Conservation (phyloP, 495 filamentous ascomycete genomes). For the Aspergillus kassunensis region DNA sequence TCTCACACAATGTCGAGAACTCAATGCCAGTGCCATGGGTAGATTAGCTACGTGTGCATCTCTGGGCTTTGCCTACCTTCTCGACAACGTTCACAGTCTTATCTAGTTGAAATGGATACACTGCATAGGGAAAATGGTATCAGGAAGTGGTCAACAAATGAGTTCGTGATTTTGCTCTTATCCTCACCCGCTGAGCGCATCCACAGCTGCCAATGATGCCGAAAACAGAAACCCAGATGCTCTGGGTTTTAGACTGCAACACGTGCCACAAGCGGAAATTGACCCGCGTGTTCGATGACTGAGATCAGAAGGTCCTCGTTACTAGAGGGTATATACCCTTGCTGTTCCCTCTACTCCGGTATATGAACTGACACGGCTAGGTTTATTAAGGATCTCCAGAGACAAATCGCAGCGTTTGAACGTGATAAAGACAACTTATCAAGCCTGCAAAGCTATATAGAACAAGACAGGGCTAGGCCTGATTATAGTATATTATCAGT, state of each 20-base stretch:
- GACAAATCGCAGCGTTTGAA: slow-evolving; percentile 28
- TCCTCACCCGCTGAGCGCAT: neutral
- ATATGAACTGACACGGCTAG: slow-evolving; percentile 21
- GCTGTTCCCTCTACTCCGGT: neutral
- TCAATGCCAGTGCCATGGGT: neutral
- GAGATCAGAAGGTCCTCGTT: slow-evolving; percentile 41
- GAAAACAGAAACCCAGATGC: slow-evolving; percentile 45
- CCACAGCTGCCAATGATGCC: slow-evolving; percentile 39
- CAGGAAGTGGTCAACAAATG: slow-evolving; percentile 37
- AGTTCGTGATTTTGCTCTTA: slow-evolving; percentile 20
- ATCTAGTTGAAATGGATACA: slow-evolving; percentile 4
- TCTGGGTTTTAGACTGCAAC: slow-evolving; percentile 41
- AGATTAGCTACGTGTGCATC: no score
- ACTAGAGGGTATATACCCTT: slow-evolving; percentile 29
- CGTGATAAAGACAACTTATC: slow-evolving; percentile 16
- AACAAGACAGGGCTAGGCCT: slow-evolving; percentile 4
- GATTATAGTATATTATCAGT: slow-evolving; percentile 1
- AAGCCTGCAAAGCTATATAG: slow-evolving; percentile 11
- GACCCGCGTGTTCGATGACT: slow-evolving; percentile 36
- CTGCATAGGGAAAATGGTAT: slow-evolving; percentile 19
- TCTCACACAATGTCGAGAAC: neutral
- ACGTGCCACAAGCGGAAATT: slow-evolving; percentile 42
- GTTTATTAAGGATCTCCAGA: slow-evolving; percentile 36
- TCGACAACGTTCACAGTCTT: neutral
- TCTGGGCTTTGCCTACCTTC: neutral